Evolutionary conservation across 2,329 filamentous ascomycete species (phyloP), one percentile per base, ranked within the genome.

Genomic region (Calycina marina): DNA sequence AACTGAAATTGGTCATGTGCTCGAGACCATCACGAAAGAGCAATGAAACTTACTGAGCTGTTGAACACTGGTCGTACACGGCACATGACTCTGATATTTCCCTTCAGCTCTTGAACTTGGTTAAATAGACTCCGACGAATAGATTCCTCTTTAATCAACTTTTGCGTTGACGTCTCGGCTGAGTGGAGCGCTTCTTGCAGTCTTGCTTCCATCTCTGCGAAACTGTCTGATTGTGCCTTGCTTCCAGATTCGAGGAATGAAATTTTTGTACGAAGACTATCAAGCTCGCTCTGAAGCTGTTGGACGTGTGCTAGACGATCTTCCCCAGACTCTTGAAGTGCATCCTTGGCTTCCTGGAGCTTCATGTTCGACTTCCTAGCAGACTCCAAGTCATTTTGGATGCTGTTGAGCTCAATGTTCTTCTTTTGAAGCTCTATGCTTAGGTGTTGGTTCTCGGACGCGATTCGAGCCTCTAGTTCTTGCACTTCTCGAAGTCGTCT

Each of bases 31-130:
- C n/a, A n/a, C n/a, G n/a, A n/a, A n/a, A n/a, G n/a, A n/a, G n/a
- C n/a, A n/a, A n/a, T n/a, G n/a, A n/a, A n/a, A n/a, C n/a, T n/a
- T n/a, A n/a, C n/a, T n/a, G 80, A 76, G 1, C 60, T 55, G 0
- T 62, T 63, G 14, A 80, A 61, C 0, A 77, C 62, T 1, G 90
- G 90, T 25, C 92, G 77, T 16, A 96, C 88, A 52, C 90, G 76
- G 51, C 88, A 96, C 72, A 98, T 98, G 43, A 98, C 90, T 13
- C 90, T 79, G 49, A 98, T 98, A 52, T 98, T 98, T 47, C 90
- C 90, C 56, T 93, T 94, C 38, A 98, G 70, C 51, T 98, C 90
- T 54, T 98, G 85, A 28, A 98, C 88, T 54, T 93, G 90, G 57
- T 96, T 96, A 62, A 96, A 93, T 0, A 98, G 68, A 45, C 92